Percentiles rank a stretch among this genome's conserved stretches.
phyloP scores from a whole-genome alignment of 768 basidiomycete genomes.

The Rhodotorula graminis region DNA sequence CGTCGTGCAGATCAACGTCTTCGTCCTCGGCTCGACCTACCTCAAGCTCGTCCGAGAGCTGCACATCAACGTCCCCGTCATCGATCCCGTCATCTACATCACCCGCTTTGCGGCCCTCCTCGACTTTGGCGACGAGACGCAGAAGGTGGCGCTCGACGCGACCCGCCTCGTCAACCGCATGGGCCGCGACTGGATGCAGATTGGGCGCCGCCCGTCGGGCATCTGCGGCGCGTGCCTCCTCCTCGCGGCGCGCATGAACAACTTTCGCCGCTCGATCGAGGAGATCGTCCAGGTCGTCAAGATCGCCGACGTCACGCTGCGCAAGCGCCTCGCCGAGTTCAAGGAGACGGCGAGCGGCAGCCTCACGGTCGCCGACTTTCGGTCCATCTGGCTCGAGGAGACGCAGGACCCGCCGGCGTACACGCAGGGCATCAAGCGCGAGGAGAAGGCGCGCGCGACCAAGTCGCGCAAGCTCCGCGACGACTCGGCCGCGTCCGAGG shows the following conservation, averaged over 20 bases:
- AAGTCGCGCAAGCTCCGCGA: conserved; percentile 11
- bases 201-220: conserved; percentile 88
- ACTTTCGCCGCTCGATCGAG: conserved; percentile 83
- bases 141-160: conserved; percentile 86
- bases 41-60: conserved; percentile 86
- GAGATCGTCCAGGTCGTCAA: conserved; percentile 99
- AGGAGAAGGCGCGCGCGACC: conserved; percentile 24
- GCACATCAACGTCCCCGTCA: conserved; percentile 74
- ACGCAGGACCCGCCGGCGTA: conserved; percentile 89
- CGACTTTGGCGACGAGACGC: conserved; percentile 91
- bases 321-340: conserved; percentile 92
- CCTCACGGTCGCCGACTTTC: conserved; percentile 81
- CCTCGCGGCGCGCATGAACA: conserved; percentile 96
- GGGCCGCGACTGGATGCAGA: conserved; percentile 94
- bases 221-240: conserved; percentile 95
- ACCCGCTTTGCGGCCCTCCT: conserved; percentile 89
- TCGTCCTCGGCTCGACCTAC: conserved; percentile 92
- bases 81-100: conserved; percentile 95
- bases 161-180: conserved; percentile 88
- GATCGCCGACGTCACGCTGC: conserved; percentile 90
- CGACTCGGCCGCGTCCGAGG: conserved; percentile 15
- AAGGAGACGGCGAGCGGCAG: conserved; percentile 78
- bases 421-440: conserved; percentile 44
- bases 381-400: conserved; percentile 83
- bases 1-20: conserved; percentile 77